phyloP scores from a whole-genome alignment of 2,329 filamentous ascomycete species.

The Phialophora chinensis region DNA sequence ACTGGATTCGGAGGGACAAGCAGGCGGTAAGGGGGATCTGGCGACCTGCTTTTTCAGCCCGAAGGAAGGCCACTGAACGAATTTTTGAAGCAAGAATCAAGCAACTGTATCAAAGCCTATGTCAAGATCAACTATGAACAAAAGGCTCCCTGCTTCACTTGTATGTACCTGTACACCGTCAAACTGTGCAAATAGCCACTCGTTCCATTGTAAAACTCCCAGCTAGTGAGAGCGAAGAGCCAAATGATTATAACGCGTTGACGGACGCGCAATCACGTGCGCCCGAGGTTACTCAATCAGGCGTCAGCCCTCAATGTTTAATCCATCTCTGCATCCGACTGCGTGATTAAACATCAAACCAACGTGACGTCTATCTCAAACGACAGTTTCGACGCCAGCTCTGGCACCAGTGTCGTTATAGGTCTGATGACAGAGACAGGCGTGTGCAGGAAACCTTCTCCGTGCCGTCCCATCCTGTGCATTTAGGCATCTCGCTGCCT shows the following conservation, averaged over 20 bases:
- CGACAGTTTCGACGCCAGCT: background rate
- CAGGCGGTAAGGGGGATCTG: conserved; percentile 43
- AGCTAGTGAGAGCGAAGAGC: background rate
- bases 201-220: background rate
- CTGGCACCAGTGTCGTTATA: background rate
- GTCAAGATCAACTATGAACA: too few species aligned
- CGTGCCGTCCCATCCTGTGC: background rate
- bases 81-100: background rate
- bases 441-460: background rate
- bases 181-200: background rate
- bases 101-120: background rate
- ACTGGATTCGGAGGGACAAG: conserved; percentile 56
- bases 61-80: background rate
- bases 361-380: background rate
- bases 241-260: background rate
- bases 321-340: background rate
- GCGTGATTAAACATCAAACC: background rate
- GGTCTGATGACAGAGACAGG: background rate
- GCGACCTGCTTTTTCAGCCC: background rate
- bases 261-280: conserved; percentile 15
- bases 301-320: background rate
- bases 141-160: too few species aligned
- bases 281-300: background rate
- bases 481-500: conserved; percentile 6
- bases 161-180: background rate